These are phyloP conservation scores for Hypoxylon rickii DNA, from an alignment of 495 filamentous ascomycete species.

Conservation along the genomic window DNA sequence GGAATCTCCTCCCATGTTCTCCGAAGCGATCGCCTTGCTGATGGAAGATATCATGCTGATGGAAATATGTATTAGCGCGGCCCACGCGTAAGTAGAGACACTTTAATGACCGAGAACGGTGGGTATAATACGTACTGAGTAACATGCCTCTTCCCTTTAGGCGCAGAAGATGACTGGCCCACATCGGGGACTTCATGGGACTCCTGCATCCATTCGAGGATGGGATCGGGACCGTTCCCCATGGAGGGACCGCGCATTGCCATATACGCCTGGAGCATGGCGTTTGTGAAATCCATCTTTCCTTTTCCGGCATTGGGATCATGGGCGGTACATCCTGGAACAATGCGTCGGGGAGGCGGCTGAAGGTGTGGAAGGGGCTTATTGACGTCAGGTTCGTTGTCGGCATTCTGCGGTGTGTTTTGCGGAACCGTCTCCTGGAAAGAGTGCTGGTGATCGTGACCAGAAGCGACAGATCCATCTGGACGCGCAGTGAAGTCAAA, in stretches of 20 bases:
- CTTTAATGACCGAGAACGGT: not conserved
- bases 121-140: constrained; percentile 9
- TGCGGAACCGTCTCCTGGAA: too few species aligned
- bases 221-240: constrained; percentile 7
- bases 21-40: constrained; percentile 17
- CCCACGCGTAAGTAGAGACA: not conserved
- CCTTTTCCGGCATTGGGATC: constrained; percentile 1
- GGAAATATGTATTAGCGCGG: not conserved
- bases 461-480: too few species aligned
- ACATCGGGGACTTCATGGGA: too few species aligned
- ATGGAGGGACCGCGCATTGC: constrained; percentile 33
- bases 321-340: constrained; percentile 18
- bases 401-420: too few species aligned
- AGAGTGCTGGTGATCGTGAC: too few species aligned
- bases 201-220: constrained; percentile 26
- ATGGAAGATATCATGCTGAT: constrained; percentile 19
- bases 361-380: too few species aligned
- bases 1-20: constrained; percentile 15
- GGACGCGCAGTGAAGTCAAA: too few species aligned
- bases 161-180: not conserved
- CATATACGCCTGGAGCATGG: constrained; percentile 30
- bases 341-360: too few species aligned
- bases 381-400: too few species aligned
- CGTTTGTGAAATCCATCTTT: constrained; percentile 18
- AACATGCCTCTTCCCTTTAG: not conserved